Evolutionary conservation across 176 grass and related monocot species (phyloP).

Genomic region (Musa acuminata): DNA sequence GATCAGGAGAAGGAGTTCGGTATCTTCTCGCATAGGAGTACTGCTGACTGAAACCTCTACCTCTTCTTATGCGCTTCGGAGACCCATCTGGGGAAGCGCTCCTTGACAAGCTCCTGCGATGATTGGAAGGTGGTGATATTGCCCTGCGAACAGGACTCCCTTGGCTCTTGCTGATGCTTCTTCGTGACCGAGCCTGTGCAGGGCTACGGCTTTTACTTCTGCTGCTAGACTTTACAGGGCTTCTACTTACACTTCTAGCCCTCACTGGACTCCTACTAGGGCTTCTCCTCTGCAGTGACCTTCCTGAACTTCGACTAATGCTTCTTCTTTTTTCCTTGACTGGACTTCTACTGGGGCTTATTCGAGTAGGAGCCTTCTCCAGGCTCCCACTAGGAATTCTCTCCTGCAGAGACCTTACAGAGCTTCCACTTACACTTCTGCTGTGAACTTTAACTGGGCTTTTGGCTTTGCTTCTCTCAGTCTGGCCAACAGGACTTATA

Average conservation of each 20-base stretch:
- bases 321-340: conserved; percentile 29
- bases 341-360: conserved; percentile 28
- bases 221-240: conserved; percentile 34
- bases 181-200: neutral
- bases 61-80: conserved; percentile 77
- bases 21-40: conserved; percentile 99
- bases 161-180: conserved; percentile 4
- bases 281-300: conserved; percentile 28
- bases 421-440: conserved; percentile 59
- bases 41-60: conserved; percentile 77
- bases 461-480: conserved; percentile 45
- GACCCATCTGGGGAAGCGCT: conserved; percentile 78
- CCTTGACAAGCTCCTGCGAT: conserved; percentile 73
- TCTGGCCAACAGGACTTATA: conserved; percentile 30
- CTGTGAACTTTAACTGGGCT: conserved; percentile 52
- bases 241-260: conserved; percentile 50
- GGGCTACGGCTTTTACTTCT: conserved; percentile 6
- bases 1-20: conserved; percentile 74
- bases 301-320: conserved; percentile 29
- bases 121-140: conserved; percentile 56
- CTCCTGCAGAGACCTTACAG: conserved; percentile 39
- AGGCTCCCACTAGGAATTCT: conserved; percentile 6
- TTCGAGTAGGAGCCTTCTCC: conserved; percentile 24
- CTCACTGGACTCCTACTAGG: conserved; percentile 57
- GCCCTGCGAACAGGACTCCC: conserved; percentile 44